Conservation (phyloP, 768 basidiomycete species). For the Auriscalpium vulgare region DNA sequence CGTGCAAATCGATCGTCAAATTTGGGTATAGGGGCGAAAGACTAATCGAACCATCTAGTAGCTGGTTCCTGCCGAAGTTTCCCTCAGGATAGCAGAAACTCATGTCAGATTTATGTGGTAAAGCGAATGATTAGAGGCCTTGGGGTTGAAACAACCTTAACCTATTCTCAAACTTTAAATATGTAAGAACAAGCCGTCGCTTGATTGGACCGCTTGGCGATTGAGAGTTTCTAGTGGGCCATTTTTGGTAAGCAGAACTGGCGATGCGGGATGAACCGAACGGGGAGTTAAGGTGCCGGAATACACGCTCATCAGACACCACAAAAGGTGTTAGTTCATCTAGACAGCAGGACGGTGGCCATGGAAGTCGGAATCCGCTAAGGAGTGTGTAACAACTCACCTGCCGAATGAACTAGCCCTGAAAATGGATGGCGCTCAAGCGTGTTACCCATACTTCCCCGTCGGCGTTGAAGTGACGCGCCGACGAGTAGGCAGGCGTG, state of each 20-base stretch:
- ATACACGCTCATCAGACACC: no score
- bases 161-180: slow-evolving; percentile 72
- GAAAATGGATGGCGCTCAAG: slow-evolving; percentile 89
- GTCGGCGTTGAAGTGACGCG: slow-evolving; percentile 62
- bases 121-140: no score
- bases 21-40: no score
- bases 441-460: slow-evolving; percentile 79
- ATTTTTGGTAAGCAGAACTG: slow-evolving; percentile 17
- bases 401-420: slow-evolving; percentile 87
- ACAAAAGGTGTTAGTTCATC: slow-evolving; percentile 49
- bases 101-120: no score
- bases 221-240: slow-evolving; percentile 67
- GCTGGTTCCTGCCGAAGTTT: no score
- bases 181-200: slow-evolving; percentile 48
- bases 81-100: no score
- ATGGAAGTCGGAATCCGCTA: slow-evolving; percentile 82
- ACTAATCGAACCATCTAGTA: no score
- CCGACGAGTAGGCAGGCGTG: slow-evolving; percentile 72
- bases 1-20: no score
- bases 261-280: no score
- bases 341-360: slow-evolving; percentile 71
- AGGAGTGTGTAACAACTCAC: slow-evolving; percentile 86
- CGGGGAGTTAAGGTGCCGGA: no score
- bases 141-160: slow-evolving; percentile 66
- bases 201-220: slow-evolving; percentile 41